These are phyloP conservation scores for Paramecium pentaurelia DNA, from an alignment of 73 alveolate species.

Conservation along the genomic window DNA sequence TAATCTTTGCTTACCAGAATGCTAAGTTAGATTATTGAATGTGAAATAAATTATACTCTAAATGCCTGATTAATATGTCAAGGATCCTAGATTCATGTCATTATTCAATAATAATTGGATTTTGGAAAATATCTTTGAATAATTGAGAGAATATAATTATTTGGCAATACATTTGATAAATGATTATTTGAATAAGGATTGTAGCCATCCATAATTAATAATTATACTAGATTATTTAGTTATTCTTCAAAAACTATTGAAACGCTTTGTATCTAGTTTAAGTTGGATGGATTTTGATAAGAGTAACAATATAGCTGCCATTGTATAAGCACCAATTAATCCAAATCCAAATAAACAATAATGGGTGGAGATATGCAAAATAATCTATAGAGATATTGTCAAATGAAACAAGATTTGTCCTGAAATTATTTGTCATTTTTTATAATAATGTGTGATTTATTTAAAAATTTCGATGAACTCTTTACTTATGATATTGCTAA, in stretches of 20 bases:
- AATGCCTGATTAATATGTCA: neutral
- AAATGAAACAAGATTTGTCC: neutral
- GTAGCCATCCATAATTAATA: neutral
- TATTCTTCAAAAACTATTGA: neutral
- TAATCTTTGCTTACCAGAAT: neutral
- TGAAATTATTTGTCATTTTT: neutral
- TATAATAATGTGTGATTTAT: neutral
- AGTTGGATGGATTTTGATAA: neutral
- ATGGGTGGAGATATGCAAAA: neutral
- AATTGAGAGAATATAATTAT: neutral
- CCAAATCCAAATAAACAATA: neutral
- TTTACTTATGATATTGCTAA: neutral
- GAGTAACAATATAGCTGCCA: neutral
- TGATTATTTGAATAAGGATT: neutral
- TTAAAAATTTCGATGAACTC: constrained; percentile 4
- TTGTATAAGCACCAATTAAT: constrained; percentile 6
- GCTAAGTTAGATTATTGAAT: neutral
- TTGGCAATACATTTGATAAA: neutral
- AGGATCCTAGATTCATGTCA: neutral
- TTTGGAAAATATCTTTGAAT: neutral
- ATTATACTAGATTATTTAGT: neutral
- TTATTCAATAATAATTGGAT: neutral
- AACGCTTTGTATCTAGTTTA: neutral
- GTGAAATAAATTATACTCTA: neutral
- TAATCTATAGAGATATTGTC: neutral